These are phyloP conservation scores for Capsicum baccatum DNA, from an alignment of 257 asterid species.

Conservation along the genomic window DNA sequence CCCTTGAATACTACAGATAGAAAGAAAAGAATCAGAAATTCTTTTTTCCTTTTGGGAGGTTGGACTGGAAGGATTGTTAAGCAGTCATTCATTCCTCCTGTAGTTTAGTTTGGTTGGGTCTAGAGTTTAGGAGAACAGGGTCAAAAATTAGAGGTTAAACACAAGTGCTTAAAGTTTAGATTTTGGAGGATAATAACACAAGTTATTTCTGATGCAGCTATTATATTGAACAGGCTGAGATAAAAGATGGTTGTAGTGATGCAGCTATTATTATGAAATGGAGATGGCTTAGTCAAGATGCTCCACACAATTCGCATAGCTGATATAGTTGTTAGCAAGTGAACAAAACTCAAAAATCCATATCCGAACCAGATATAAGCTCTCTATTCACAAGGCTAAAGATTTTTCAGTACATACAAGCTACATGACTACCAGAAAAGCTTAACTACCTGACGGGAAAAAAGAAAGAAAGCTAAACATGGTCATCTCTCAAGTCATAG, in stretches of 20 bases:
- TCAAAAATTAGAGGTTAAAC: constrained; percentile 10
- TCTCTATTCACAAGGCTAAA: not conserved
- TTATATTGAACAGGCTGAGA: not conserved
- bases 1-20: not conserved
- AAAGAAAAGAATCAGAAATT: not conserved
- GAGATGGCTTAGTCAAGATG: constrained; percentile 7
- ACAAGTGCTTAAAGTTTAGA: not conserved
- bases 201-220: constrained; percentile 9
- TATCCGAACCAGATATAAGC: not conserved
- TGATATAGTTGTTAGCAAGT: not conserved
- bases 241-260: not conserved
- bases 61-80: not conserved
- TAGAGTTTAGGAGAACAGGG: constrained; percentile 5
- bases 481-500: constrained; percentile 23
- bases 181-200: not conserved
- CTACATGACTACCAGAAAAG: not conserved
- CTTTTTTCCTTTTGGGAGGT: not conserved
- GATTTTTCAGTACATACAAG: not conserved
- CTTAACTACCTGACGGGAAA: not conserved
- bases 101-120: constrained; percentile 14
- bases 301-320: constrained; percentile 7
- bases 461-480: not conserved
- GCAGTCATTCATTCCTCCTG: not conserved
- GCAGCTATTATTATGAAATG: not conserved
- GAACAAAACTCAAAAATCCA: constrained; percentile 14